These are phyloP conservation scores for Rhododendron mucronatum DNA, from an alignment of 148 eudicot genomes.

Conservation along the genomic window DNA sequence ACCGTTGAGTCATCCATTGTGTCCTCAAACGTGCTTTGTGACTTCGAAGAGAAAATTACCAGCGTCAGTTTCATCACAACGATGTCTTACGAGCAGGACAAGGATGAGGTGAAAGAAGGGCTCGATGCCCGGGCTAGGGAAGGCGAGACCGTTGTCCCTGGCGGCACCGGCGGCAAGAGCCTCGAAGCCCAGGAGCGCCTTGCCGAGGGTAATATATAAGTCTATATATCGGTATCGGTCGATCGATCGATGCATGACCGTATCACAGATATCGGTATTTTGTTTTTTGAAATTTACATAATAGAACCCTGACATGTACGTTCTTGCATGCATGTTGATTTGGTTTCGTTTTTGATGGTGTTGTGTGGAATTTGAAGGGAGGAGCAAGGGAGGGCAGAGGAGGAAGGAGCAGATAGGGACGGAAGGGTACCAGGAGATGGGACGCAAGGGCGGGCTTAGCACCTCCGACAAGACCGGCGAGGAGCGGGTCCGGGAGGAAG, in stretches of 20 bases:
- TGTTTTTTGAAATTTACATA: not conserved
- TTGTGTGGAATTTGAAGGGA: slow-evolving; percentile 14
- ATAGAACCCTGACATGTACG: not conserved
- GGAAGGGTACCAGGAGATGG: slow-evolving; percentile 21
- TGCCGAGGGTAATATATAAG: slow-evolving; percentile 21
- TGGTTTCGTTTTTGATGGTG: not conserved
- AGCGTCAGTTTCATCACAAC: not conserved
- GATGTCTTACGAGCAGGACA: slow-evolving; percentile 17
- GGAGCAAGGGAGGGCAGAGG: slow-evolving; percentile 38
- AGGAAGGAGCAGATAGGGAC: slow-evolving; percentile 37
- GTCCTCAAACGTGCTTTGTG: not conserved
- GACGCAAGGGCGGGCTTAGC: slow-evolving; percentile 37
- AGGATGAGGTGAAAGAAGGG: not conserved
- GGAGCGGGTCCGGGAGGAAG: slow-evolving; percentile 18
- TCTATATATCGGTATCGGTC: too few species aligned
- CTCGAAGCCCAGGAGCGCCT: slow-evolving; percentile 33
- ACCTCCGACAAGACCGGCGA: slow-evolving; percentile 13
- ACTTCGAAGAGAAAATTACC: not conserved
- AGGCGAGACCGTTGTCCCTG: slow-evolving; percentile 31
- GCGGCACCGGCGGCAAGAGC: slow-evolving; percentile 34
- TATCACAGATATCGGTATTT: too few species aligned
- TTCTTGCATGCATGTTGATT: not conserved
- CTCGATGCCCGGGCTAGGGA: slow-evolving; percentile 24
- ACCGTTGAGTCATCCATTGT: not conserved
- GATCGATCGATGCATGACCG: too few species aligned